phyloP scores from a whole-genome alignment of 441 rosid genomes.

The Gossypium schwendimanii region DNA sequence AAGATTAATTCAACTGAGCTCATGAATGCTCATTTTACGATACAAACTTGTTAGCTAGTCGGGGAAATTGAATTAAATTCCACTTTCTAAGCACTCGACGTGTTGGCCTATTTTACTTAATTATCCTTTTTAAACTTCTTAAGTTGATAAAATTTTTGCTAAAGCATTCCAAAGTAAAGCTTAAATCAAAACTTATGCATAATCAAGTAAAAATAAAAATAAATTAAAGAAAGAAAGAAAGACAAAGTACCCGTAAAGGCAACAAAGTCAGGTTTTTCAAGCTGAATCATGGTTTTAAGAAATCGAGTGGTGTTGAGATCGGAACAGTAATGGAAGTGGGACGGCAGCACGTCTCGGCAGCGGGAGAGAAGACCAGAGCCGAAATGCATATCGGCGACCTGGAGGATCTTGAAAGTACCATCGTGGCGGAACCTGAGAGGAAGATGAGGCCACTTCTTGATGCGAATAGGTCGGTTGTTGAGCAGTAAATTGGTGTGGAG shows the following conservation, averaged over 20 bases:
- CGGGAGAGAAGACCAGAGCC: constrained; percentile 64
- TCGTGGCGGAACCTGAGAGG: constrained; percentile 73
- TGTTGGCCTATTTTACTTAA: not conserved
- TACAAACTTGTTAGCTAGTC: not conserved
- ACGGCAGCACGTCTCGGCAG: constrained; percentile 63
- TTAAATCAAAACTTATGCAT: not conserved
- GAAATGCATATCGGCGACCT: constrained; percentile 92
- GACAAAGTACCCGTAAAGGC: constrained; percentile 58
- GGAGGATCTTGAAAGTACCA: constrained; percentile 87
- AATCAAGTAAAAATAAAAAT: not conserved
- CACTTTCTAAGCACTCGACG: not conserved
- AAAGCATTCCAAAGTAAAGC: not conserved
- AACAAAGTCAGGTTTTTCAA: constrained; percentile 74
- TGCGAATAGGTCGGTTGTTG: constrained; percentile 30
- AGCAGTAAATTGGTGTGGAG: constrained; percentile 41
- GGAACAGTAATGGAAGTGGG: constrained; percentile 55
- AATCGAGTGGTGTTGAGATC: constrained; percentile 81
- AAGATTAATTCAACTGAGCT: not conserved
- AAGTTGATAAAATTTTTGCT: no score
- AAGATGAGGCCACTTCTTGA: constrained; percentile 51
- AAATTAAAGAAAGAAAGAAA: not conserved
- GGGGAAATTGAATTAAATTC: not conserved
- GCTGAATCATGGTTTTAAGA: constrained; percentile 54
- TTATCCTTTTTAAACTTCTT: no score
- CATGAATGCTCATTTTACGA: not conserved